Evolutionary conservation across 2,329 filamentous ascomycete genomes (phyloP).

Genomic region (Aspergillus aculeatinus): DNA sequence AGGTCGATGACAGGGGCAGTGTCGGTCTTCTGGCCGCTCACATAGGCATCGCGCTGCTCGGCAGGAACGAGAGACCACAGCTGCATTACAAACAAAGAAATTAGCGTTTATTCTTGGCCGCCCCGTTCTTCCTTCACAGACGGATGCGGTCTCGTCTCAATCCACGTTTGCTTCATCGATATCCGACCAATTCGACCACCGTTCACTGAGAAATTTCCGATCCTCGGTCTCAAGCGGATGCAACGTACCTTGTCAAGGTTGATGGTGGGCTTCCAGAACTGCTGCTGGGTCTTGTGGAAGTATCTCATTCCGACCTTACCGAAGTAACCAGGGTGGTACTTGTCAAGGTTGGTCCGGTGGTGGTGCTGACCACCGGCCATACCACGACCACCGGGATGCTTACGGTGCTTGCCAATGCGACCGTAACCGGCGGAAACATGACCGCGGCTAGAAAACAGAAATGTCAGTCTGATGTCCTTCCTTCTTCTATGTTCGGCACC

Average conservation of each 20-base stretch:
- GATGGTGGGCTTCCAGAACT: constrained; percentile 98
- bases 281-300: constrained; percentile 95
- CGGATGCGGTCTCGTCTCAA: too few relatives aligned
- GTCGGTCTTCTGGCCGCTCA: constrained; percentile 76
- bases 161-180: neutral
- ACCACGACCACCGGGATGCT: constrained; percentile 77
- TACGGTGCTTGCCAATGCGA: constrained; percentile 98
- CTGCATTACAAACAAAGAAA: constrained; percentile 48
- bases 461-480: constrained; percentile 16
- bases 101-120: constrained; percentile 14
- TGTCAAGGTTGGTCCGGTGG: constrained; percentile 88
- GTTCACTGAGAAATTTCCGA: neutral
- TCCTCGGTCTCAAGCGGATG: constrained; percentile 7
- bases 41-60: constrained; percentile 91
- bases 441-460: constrained; percentile 66
- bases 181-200: neutral
- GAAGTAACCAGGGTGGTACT: constrained; percentile 99
- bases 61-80: constrained; percentile 92
- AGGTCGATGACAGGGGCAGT: constrained; percentile 98
- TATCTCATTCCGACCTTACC: constrained; percentile 94
- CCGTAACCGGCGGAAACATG: constrained; percentile 98
- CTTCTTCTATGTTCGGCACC: neutral
- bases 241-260: constrained; percentile 91
- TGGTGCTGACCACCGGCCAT: constrained; percentile 99
- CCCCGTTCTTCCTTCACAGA: too few relatives aligned